Conservation (phyloP, 441 rosid genomes). For the Dalechampia spathulata region DNA sequence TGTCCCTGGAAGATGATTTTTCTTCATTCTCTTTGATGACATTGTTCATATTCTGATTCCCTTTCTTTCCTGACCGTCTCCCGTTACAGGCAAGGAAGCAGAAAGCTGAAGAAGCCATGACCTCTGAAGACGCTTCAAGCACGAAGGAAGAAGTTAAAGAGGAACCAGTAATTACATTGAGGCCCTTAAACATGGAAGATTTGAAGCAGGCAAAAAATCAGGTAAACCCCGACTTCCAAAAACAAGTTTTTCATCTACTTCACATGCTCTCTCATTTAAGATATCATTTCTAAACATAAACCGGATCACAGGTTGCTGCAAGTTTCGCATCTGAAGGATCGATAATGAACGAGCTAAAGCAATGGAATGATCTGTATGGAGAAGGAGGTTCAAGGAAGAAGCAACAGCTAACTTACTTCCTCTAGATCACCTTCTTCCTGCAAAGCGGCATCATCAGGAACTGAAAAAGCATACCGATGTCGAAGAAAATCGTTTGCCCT, state of each 20-base stretch:
- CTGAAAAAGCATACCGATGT: too few species aligned
- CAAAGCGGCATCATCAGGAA: too few species aligned
- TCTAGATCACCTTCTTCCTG: constrained; percentile 36
- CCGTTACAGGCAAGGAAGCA: constrained; percentile 37
- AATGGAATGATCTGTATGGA: constrained; percentile 89
- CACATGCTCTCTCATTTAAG: not conserved
- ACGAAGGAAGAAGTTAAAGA: constrained; percentile 45
- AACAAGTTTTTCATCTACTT: not conserved
- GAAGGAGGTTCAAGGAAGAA: constrained; percentile 98
- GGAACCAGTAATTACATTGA: constrained; percentile 48
- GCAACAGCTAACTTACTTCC: constrained; percentile 87
- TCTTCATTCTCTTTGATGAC: not conserved
- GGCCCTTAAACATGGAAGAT: constrained; percentile 87
- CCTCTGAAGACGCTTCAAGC: constrained; percentile 37
- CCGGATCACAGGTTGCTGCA: constrained; percentile 77
- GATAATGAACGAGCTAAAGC: constrained; percentile 79
- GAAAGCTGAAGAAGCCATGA: constrained; percentile 51
- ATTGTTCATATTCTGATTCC: not conserved
- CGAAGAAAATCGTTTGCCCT: too few species aligned
- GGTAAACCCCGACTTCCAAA: constrained; percentile 26
- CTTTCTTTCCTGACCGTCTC: not conserved
- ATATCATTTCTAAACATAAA: not conserved
- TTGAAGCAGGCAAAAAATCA: constrained; percentile 90
- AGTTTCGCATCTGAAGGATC: constrained; percentile 87
- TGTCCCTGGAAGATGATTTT: not conserved